These are phyloP conservation scores for Talaromyces sp. DNA, from an alignment of 2,329 filamentous ascomycete genomes.

Conservation along the genomic window DNA sequence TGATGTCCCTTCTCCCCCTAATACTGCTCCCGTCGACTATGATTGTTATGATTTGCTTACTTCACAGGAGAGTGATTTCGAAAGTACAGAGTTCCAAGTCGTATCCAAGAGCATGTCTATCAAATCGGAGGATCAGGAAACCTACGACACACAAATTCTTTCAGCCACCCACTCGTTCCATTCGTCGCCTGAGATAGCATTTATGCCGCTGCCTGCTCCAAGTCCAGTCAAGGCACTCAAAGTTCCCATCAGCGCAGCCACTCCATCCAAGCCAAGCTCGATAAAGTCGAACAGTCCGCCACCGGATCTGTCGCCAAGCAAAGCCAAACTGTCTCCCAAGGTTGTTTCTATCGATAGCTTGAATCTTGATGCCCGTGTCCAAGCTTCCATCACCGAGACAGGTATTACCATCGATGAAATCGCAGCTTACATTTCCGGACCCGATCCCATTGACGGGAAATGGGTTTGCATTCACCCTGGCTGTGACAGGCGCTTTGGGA, in stretches of 20 bases:
- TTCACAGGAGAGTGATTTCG: constrained; percentile 45
- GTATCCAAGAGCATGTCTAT: constrained; percentile 41
- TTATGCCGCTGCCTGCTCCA: constrained; percentile 34
- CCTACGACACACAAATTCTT: constrained; percentile 24
- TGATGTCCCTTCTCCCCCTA: constrained; percentile 56
- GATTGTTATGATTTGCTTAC: constrained; percentile 51
- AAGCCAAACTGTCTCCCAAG: constrained; percentile 41
- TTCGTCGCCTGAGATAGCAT: constrained; percentile 53
- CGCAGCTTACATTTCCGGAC: constrained; percentile 67
- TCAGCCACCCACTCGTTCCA: constrained; percentile 51
- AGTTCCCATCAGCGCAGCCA: constrained; percentile 30
- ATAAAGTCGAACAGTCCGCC: constrained; percentile 22
- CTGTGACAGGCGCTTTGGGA: constrained; percentile 87
- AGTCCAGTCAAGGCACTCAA: constrained; percentile 27
- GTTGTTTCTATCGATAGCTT: constrained; percentile 47
- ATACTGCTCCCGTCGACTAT: constrained; percentile 48
- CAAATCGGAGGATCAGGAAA: constrained; percentile 17
- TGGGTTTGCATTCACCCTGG: constrained; percentile 73
- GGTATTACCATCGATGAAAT: constrained; percentile 87
- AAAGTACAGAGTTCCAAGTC: constrained; percentile 26
- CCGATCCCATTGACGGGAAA: constrained; percentile 69
- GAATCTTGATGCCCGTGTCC: constrained; percentile 54
- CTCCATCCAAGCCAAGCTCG: constrained; percentile 24
- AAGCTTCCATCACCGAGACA: constrained; percentile 68
- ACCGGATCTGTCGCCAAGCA: constrained; percentile 27